Conservation (phyloP, 2,329 filamentous ascomycete species). For the Plectosphaerella cucumerina region DNA sequence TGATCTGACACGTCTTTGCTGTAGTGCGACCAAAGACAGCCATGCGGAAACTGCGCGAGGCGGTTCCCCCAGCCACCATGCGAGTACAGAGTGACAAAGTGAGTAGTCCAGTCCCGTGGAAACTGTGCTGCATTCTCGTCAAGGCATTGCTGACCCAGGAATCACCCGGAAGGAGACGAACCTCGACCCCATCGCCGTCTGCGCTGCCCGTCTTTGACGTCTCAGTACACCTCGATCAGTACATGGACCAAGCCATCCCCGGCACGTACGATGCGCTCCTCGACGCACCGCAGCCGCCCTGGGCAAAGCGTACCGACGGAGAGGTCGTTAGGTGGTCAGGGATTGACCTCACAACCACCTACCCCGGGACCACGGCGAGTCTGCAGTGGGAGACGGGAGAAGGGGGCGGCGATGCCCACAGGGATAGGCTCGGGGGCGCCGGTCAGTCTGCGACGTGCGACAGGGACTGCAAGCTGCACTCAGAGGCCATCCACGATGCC, state of each 20-base stretch:
- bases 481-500: constrained; percentile 21
- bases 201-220: constrained; percentile 19
- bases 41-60: constrained; percentile 49
- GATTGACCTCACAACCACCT: constrained; percentile 14
- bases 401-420: constrained; percentile 5
- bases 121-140: neutral
- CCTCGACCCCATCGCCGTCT: constrained; percentile 12
- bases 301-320: constrained; percentile 7
- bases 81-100: constrained; percentile 35
- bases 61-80: constrained; percentile 48
- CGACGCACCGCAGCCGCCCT: constrained; percentile 8
- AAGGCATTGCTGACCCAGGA: neutral
- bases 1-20: neutral
- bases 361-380: constrained; percentile 6
- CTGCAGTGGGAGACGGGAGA: constrained; percentile 15
- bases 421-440: constrained; percentile 1
- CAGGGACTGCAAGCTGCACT: constrained; percentile 18
- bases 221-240: constrained; percentile 13
- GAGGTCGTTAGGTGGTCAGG: constrained; percentile 17
- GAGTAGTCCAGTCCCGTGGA: constrained; percentile 8
- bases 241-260: constrained; percentile 7
- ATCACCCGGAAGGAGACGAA: constrained; percentile 10
- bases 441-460: constrained; percentile 11
- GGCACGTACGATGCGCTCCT: constrained; percentile 13
- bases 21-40: constrained; percentile 50